phyloP scores from a whole-genome alignment of 192 early-diverging fungal species.

The Glomus cerebriforme region DNA sequence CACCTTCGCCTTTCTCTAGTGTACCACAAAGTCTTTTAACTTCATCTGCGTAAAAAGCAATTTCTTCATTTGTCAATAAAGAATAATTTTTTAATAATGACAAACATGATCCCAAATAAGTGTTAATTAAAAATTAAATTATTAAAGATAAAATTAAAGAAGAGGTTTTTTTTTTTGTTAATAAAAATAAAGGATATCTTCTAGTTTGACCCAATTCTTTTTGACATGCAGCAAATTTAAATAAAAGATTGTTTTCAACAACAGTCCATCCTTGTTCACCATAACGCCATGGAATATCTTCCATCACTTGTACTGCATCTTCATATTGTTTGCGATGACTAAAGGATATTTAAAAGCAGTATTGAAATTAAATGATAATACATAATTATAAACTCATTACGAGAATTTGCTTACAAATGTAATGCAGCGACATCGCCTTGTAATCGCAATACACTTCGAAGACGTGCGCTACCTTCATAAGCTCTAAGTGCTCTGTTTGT shows the following conservation, averaged over 20 bases:
- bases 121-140: not conserved
- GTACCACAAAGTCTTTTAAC: conserved; percentile 32
- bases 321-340: conserved; percentile 60
- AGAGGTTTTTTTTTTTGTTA: not conserved
- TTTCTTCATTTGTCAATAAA: conserved; percentile 47
- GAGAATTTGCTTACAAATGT: conserved; percentile 61
- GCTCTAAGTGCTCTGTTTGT: conserved; percentile 67
- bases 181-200: conserved; percentile 45
- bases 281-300: conserved; percentile 59
- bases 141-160: not conserved
- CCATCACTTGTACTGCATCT: conserved; percentile 65
- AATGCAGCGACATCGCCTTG: conserved; percentile 78
- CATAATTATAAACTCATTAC: not conserved
- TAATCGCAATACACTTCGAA: conserved; percentile 60
- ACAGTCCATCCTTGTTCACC: conserved; percentile 62
- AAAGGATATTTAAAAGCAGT: not conserved
- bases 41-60: conserved; percentile 48
- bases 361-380: not conserved
- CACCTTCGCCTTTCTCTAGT: conserved; percentile 37
- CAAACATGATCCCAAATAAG: conserved; percentile 47
- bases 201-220: conserved; percentile 52
- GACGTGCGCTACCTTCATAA: conserved; percentile 66
- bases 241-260: conserved; percentile 66
- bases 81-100: conserved; percentile 53
- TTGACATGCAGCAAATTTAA: conserved; percentile 67